Base-by-base conservation (phyloP, 371 early-diverging fungal species). In the Syncephalastrum monosporum region DNA sequence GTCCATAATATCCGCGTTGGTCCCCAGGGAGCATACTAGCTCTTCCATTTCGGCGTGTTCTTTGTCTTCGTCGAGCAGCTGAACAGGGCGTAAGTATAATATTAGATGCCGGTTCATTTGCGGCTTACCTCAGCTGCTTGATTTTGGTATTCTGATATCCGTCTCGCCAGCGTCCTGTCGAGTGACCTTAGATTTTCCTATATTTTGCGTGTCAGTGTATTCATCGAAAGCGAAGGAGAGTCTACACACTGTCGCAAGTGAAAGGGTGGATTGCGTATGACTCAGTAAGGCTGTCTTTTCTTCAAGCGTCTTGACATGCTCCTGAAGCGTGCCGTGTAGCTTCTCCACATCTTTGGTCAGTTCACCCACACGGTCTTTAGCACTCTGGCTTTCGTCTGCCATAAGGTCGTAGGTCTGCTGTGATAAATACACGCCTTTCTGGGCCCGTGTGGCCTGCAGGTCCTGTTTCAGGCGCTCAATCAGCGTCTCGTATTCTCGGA, bases 401-500 rank as follows among this genome's bases (percentile, higher is more conserved):
- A 85, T 53, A 0, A 59, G 53, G 13, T 83, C 74, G 53, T 88
- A 88, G 1, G 79, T 74, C 56, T 88, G 89, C 4, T 79, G 70
- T 4, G 87, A 71, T 60, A 88, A 61, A 61, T 72, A 91, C n/a
- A 89, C 77, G 3, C 93, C 93, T 53, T 87, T 87, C 57, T 88
- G 87, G 12, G 88, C 88, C 10, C 88, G 81, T 0, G 85, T 73
- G 1, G 88, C 91, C 79, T 59, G 58, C 17, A 87, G 48, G 42
- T 87, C 84, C 2, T 64, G 60, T 56, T 83, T 80, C 5, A 92
- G 75, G 43, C 81, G 67, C 49, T 89, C 87, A 29, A 92, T 87
- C 6, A 89, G 88, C 66, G 91, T 81, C 55, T 81, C 82, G 60
- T 91, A 85, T 56, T 94, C 93, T 55, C 89, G 83, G 60, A 90